These are phyloP conservation scores for Starmera dryadoides DNA, from an alignment of 805 yeast genomes.

Conservation along the genomic window DNA sequence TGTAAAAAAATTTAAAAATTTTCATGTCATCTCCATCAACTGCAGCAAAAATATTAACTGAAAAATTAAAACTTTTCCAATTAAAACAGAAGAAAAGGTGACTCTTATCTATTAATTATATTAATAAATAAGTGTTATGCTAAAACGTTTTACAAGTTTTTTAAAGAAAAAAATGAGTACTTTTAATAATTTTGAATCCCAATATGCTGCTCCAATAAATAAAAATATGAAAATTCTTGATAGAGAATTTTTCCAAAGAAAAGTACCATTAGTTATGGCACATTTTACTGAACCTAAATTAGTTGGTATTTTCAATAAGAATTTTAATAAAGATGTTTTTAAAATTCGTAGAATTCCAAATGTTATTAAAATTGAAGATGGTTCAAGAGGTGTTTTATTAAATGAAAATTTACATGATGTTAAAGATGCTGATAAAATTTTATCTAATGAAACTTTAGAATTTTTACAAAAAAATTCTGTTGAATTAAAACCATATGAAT, in stretches of 20 bases:
- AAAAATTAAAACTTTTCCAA: too few relatives aligned
- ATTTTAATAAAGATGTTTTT: slow-evolving; percentile 52
- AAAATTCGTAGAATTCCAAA: slow-evolving; percentile 66
- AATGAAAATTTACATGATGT: slow-evolving; percentile 39
- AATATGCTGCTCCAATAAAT: slow-evolving; percentile 55
- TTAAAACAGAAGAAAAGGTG: too few relatives aligned
- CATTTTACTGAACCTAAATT: slow-evolving; percentile 58
- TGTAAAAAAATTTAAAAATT: too few relatives aligned
- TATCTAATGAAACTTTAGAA: slow-evolving; percentile 36
- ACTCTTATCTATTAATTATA: too few relatives aligned
- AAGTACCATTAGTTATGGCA: slow-evolving; percentile 60
- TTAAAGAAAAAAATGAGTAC: not conserved
- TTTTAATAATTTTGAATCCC: not conserved
- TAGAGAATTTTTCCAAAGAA: slow-evolving; percentile 49
- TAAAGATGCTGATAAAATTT: slow-evolving; percentile 26
- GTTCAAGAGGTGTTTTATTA: slow-evolving; percentile 42
- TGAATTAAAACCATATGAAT: slow-evolving; percentile 41
- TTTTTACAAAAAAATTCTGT: slow-evolving; percentile 42
- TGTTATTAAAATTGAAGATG: slow-evolving; percentile 39
- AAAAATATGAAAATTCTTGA: slow-evolving; percentile 62
- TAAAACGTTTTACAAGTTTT: not conserved
- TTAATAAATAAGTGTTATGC: not conserved
- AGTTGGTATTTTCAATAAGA: slow-evolving; percentile 43
- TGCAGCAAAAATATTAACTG: not conserved
- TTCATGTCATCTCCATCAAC: not conserved